Conservation (phyloP, 768 basidiomycete genomes). For the Podaxis sp. region DNA sequence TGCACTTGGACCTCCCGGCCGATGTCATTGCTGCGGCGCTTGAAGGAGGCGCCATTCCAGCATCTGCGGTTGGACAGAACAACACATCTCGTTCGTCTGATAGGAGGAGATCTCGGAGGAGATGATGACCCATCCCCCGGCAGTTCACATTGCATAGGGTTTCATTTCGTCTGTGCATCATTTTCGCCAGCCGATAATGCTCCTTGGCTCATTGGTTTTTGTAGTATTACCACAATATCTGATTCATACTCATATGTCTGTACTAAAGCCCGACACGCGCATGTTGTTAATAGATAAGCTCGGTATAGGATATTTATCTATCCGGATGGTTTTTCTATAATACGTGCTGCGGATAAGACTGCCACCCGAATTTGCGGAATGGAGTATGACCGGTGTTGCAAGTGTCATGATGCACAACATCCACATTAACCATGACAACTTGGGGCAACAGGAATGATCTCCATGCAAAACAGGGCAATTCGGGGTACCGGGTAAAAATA, state of each 20-base stretch:
- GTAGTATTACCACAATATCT: slow-evolving; percentile 15
- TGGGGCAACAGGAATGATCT: neutral
- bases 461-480: too few relatives aligned
- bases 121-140: slow-evolving; percentile 36
- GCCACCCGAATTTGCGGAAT: neutral
- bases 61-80: slow-evolving; percentile 53
- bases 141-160: slow-evolving; percentile 21
- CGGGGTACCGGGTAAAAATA: neutral
- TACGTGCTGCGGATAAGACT: neutral
- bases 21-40: slow-evolving; percentile 90
- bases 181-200: neutral
- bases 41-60: slow-evolving; percentile 70
- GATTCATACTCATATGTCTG: slow-evolving; percentile 15
- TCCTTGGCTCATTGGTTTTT: slow-evolving; percentile 1
- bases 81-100: slow-evolving; percentile 48
- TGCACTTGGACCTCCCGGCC: slow-evolving; percentile 91
- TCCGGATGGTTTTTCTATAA: neutral
- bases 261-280: slow-evolving; percentile 11
- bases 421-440: neutral
- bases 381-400: neutral
- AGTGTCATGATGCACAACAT: neutral
- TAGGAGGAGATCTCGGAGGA: slow-evolving; percentile 53
- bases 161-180: slow-evolving; percentile 29
- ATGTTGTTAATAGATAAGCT: slow-evolving; percentile 10
- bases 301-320: neutral